phyloP scores from a whole-genome alignment of 345 rosid species.

The Pistacia vera region DNA sequence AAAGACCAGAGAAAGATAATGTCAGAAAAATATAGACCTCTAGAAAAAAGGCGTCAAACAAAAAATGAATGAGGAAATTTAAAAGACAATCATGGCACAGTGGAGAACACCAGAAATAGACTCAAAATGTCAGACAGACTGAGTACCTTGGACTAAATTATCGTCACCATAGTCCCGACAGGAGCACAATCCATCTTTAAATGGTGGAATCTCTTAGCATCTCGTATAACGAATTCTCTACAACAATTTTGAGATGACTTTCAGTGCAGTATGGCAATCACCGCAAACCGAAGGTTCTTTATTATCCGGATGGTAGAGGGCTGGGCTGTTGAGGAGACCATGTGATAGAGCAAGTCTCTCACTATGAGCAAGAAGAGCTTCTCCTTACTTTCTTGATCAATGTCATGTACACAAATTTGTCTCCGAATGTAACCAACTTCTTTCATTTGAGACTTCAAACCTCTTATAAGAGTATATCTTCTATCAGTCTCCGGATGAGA shows the following conservation, averaged over 20 bases:
- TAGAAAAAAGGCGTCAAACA: too few relatives aligned
- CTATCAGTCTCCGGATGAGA: slow-evolving; percentile 73
- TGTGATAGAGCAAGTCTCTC: slow-evolving; percentile 87
- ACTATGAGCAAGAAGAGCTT: slow-evolving; percentile 80
- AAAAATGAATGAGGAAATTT: too few relatives aligned
- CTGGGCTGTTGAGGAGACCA: slow-evolving; percentile 58
- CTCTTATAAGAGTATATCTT: slow-evolving; percentile 49
- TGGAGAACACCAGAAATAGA: background rate
- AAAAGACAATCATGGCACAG: too few relatives aligned
- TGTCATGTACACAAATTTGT: slow-evolving; percentile 70
- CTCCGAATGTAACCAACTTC: slow-evolving; percentile 70
- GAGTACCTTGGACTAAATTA: slow-evolving; percentile 17
- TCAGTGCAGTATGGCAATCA: slow-evolving; percentile 79
- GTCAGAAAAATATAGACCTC: too few relatives aligned
- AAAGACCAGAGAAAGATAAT: too few relatives aligned
- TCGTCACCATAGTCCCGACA: slow-evolving; percentile 85
- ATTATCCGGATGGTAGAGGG: slow-evolving; percentile 63
- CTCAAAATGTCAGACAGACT: background rate
- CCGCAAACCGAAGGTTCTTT: slow-evolving; percentile 82
- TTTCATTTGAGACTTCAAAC: slow-evolving; percentile 69
- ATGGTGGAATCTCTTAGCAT: slow-evolving; percentile 87
- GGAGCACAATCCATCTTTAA: slow-evolving; percentile 63
- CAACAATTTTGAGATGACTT: slow-evolving; percentile 76
- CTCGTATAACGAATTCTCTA: slow-evolving; percentile 65
- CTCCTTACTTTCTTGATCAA: slow-evolving; percentile 89